Evolutionary conservation across 2,329 filamentous ascomycete genomes (phyloP).

Genomic region (Cordyceps farinosa): DNA sequence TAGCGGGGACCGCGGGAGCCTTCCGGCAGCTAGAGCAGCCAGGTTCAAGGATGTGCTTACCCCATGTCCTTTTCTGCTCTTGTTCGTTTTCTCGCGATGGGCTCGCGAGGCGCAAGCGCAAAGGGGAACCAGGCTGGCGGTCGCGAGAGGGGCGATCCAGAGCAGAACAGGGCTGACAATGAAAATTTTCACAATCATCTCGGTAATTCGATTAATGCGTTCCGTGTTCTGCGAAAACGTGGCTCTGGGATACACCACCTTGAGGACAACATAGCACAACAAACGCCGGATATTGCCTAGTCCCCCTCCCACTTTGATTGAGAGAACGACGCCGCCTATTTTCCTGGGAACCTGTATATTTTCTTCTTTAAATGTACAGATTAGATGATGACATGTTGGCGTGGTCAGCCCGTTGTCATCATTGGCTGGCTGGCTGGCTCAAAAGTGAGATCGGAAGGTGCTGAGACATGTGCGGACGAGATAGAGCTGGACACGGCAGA

Average conservation of each 20-base stretch:
- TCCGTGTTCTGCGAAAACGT: background rate
- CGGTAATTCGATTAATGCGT: background rate
- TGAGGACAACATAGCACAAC: background rate
- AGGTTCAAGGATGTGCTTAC: constrained; percentile 2
- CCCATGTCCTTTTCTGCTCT: background rate
- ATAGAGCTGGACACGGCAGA: background rate
- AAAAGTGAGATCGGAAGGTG: background rate
- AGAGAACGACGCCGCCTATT: constrained; percentile 6
- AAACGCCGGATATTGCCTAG: constrained; percentile 4
- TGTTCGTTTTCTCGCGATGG: background rate
- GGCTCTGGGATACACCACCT: background rate
- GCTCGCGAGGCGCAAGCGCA: background rate
- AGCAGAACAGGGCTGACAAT: background rate
- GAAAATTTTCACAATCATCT: background rate
- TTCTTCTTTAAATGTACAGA: background rate
- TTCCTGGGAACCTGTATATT: background rate
- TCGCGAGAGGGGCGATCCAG: background rate
- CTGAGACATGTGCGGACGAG: constrained; percentile 3
- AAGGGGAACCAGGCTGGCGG: background rate
- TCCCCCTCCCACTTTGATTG: background rate
- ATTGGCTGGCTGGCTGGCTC: constrained; percentile 1
- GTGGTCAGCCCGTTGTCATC: background rate
- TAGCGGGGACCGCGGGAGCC: constrained; percentile 9
- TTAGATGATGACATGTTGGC: background rate
- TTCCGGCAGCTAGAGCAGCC: constrained; percentile 7